Conservation (phyloP, 257 asterid species). For the Plantago ovata region DNA sequence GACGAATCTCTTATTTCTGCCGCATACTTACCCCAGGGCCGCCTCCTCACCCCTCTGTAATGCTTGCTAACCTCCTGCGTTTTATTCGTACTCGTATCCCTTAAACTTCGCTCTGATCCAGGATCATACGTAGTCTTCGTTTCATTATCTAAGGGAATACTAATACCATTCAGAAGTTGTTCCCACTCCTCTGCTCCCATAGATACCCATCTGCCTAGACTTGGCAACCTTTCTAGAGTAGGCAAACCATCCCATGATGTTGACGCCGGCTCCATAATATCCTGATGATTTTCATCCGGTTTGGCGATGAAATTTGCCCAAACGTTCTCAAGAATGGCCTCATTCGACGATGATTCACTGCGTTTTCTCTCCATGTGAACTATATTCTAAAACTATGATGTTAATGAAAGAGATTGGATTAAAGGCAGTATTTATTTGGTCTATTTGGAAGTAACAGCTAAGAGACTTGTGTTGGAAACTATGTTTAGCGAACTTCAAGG, state of each 20-base stretch:
- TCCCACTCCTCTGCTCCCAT: constrained; percentile 80
- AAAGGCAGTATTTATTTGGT: constrained; percentile 13
- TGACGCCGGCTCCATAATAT: constrained; percentile 8
- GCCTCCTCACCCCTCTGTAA: constrained; percentile 65
- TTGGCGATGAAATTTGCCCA: constrained; percentile 64
- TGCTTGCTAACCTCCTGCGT: constrained; percentile 24
- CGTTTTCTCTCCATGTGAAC: neutral
- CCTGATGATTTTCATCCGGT: constrained; percentile 12
- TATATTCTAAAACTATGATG: neutral
- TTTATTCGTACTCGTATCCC: neutral
- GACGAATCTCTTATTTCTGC: constrained; percentile 77
- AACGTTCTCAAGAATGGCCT: constrained; percentile 48
- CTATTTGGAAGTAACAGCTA: constrained; percentile 8
- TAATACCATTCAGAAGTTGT: constrained; percentile 37
- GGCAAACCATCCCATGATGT: constrained; percentile 45
- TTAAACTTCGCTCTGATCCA: neutral
- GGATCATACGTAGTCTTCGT: neutral
- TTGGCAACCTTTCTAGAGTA: constrained; percentile 51
- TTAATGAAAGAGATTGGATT: neutral
- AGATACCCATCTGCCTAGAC: constrained; percentile 65
- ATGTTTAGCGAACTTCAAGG: constrained; percentile 49
- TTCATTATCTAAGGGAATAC: constrained; percentile 9
- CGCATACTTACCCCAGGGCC: constrained; percentile 86
- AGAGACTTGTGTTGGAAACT: constrained; percentile 39
- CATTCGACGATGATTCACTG: constrained; percentile 25